Evolutionary conservation across 805 yeast genomes (phyloP), one percentile per base, ranked within the genome.

Genomic region (Candida nemodendra): DNA sequence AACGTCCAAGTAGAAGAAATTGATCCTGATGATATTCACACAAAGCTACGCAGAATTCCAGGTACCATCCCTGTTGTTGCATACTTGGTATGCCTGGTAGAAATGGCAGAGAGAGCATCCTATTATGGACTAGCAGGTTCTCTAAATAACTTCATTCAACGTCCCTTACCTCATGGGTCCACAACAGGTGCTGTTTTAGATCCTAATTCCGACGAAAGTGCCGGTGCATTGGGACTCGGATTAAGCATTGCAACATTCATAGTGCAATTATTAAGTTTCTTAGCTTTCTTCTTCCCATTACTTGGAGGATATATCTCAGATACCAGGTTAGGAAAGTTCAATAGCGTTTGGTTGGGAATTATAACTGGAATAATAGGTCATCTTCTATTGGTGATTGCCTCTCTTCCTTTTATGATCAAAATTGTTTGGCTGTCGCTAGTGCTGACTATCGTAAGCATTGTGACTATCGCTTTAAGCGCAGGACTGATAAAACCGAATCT

Each of bases 401-500:
- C 74, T 15, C 51, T 72, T 25, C 79, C 74, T 15, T 53, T 61
- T 14, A 48, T 69, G 19, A 53, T 73, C 27, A 62, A 36, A 15
- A 30, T 30, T 2, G 50, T 49, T 6, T 46, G 51, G 44, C 26
- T 56, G 2, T 54, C 61, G 1, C 50, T 64, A 33, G 57, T 50
- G 3, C 57, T 71, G 27, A 64, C 72, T 9, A 47, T 65, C 21
- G 37, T 71, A 18, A 67, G 68, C 12, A 56, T 69, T 18, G n/a
- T 65, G 1, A 55, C 65, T 5, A 61, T 71, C 38, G 68, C 71
- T 18, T 18, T 55, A 4, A 74, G 78, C 41, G 69, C 79, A 23
- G 79, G 80, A 31, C 70, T 72, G 38, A 73, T 75, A 42, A 75
- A 75, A 45, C 74, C 79, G 16, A 74, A 74, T 51, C 62, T 74